Conservation (phyloP, 495 filamentous ascomycete species). For the Aspergillus sclerotioniger region DNA sequence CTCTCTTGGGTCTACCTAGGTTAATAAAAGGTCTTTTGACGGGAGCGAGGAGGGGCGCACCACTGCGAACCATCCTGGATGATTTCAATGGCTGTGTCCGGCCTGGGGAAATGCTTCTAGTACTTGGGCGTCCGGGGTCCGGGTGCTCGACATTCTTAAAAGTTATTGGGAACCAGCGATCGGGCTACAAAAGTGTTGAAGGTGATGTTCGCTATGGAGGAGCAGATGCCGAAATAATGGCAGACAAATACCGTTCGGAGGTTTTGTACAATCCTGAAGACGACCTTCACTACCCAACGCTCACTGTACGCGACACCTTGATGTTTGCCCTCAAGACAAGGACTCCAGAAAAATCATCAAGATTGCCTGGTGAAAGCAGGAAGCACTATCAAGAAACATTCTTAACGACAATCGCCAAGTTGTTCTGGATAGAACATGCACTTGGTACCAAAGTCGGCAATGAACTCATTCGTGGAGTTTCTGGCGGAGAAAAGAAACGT, state of each 20-base stretch:
- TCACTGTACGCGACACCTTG: slow-evolving; percentile 68
- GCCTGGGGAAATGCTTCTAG: slow-evolving; percentile 55
- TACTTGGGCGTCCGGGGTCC: slow-evolving; percentile 68
- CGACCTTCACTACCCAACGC: slow-evolving; percentile 72
- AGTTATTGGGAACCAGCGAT: slow-evolving; percentile 62
- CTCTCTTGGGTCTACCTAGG: slow-evolving; percentile 58
- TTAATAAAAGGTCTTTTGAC: slow-evolving; percentile 48
- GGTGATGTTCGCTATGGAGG: slow-evolving; percentile 67
- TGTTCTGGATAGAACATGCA: slow-evolving; percentile 76
- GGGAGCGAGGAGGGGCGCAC: slow-evolving; percentile 40
- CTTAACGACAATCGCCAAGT: slow-evolving; percentile 65
- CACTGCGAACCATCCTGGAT: slow-evolving; percentile 62
- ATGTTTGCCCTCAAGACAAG: slow-evolving; percentile 68
- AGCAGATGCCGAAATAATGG: slow-evolving; percentile 57
- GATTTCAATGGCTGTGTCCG: slow-evolving; percentile 54
- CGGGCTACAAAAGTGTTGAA: slow-evolving; percentile 58
- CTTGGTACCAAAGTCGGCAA: slow-evolving; percentile 67
- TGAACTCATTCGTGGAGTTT: slow-evolving; percentile 63
- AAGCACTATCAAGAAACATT: slow-evolving; percentile 65
- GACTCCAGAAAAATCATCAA: slow-evolving; percentile 62
- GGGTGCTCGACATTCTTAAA: slow-evolving; percentile 75
- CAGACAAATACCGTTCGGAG: slow-evolving; percentile 64
- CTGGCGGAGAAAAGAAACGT: slow-evolving; percentile 72
- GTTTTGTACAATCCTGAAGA: slow-evolving; percentile 69
- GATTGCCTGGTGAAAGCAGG: slow-evolving; percentile 56